Evolutionary conservation across 768 basidiomycete genomes (phyloP), one percentile per base, ranked within the genome.

Genomic region (Exidia glandulosa): DNA sequence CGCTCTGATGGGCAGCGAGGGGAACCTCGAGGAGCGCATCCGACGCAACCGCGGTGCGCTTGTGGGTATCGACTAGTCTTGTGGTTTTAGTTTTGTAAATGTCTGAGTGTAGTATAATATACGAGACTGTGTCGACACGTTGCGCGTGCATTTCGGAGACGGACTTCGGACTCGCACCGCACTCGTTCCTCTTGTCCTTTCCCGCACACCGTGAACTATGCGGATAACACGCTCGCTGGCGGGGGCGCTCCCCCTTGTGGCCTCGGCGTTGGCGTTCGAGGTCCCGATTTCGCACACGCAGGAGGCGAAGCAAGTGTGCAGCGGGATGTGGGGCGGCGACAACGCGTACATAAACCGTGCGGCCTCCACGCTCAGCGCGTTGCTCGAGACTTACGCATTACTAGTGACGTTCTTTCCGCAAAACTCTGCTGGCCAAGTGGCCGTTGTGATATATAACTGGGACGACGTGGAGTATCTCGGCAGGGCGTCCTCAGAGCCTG

Each of bases 391-490:
- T 48, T 2, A 32, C n/a, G 23, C 34, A 19, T 23, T n/a, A 25
- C 25, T 27, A 80, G 75, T 95, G 61, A 84, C 85, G 3, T 98
- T 97, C 74, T 84, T 90, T 65, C 69, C 76, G n/a, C n/a, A n/a
- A 19, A 66, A 78, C 4, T 93, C 93, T 2, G 77, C 85, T 66
- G 95, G 95, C 36, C 90, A 95, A 72, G 76, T 96, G 23, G 91
- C 95, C 30, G 85, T 96, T 80, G 88, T 95, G 58, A 84, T 99
- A 27, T 99, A 97, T 68, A 95, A 98, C 74, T 99, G 94, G 94
- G 70, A 78, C 31, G 96, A 99, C 68, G 85, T 85, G 57, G 73
- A 78, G 52, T 94, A 90, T 69, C 79, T 99, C 2, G 96, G 96
- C 33, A 84, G 80, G 69, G 73, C 78, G 52, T 83, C 84, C 32